Base-by-base conservation (phyloP, 306 rosid genomes). In the Gynostemma pentaphyllum region DNA sequence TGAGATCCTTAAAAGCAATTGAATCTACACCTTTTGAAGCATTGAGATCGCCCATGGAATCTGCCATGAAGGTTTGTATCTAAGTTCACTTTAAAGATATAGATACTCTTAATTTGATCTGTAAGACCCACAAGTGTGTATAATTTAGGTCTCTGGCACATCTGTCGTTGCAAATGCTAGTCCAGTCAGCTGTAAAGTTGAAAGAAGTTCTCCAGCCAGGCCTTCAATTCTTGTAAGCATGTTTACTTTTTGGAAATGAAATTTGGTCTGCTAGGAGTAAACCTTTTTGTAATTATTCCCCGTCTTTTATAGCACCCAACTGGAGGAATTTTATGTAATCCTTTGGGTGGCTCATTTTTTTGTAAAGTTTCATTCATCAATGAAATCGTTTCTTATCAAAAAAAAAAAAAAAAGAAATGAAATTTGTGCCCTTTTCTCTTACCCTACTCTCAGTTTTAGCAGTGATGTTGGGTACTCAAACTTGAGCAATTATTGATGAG, bases 151-250 rank as follows among this genome's bases (percentile, higher is more conserved):
- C 65, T 70, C 92, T 57, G 87, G 87, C 67, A 41, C 88, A 30
- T 59, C 87, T 63, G 82, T 82, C 67, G 70, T 77, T 56, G 48
- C 77, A 50, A 75, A 70, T 71, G 83, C 63, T 41, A 80, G 73
- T 80, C 83, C 86, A 2, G 78, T 82, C 79, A 86, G 81, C 78
- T 77, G 89, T 72, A 89, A 87, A 84, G 80, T 82, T 68, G 89
- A 80, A 68, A 84, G 86, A 70, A 79, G 82, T 75, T 89, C 97
- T 59, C 92, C 92, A 68, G 86, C 70, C 67, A 80, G 83, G 76
- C 83, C 87, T 68, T 80, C 88, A 24, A 78, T 85, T 76, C 73
- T 81, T 23, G 96, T 85, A 84, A 26, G 86, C 55, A 49, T 63
- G 70, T 60, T 60, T 23, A 23, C 51, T 28, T 67, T 36, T 41